Percentiles rank a stretch among this genome's conserved stretches.
These are phyloP conservation scores for Pichia inconspicua DNA, from an alignment of 1,139 yeast species.

Conservation along the genomic window DNA sequence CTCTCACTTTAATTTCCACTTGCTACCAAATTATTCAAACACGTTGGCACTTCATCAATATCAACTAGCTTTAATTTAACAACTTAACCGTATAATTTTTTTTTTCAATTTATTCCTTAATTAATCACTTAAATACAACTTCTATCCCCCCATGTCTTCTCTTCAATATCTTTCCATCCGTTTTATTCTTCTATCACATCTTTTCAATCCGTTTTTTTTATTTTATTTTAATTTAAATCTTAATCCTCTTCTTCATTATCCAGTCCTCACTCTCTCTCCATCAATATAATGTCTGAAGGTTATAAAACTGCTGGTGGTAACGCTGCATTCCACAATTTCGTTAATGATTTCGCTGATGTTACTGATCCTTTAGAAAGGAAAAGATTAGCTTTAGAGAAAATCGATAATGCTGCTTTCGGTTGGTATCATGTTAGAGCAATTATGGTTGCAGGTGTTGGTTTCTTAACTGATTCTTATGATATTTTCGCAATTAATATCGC, in stretches of 20 bases:
- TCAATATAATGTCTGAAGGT: neutral
- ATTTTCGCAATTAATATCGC: slow-evolving; percentile 84
- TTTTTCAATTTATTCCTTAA: neutral
- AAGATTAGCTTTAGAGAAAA: slow-evolving; percentile 80
- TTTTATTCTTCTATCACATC: neutral
- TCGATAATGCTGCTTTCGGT: slow-evolving; percentile 77
- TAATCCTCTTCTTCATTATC: neutral
- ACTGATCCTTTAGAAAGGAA: slow-evolving; percentile 86
- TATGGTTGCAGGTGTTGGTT: slow-evolving; percentile 89
- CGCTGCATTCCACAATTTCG: slow-evolving; percentile 81
- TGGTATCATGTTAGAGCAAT: slow-evolving; percentile 88
- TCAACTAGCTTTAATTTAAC: too few relatives aligned
- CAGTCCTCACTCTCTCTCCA: neutral
- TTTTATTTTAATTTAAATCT: neutral
- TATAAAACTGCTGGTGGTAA: slow-evolving; percentile 64
- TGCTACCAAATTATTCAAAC: too few relatives aligned
- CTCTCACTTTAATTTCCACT: too few relatives aligned
- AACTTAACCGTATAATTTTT: too few relatives aligned
- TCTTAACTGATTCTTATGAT: slow-evolving; percentile 87
- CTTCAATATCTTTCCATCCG: neutral
- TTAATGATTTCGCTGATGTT: slow-evolving; percentile 76
- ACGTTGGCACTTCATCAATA: too few relatives aligned
- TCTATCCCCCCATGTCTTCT: neutral
- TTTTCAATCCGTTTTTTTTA: neutral
- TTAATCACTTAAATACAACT: neutral